Conservation (phyloP, 202 grass and related monocot genomes). For the Panicum hallii region DNA sequence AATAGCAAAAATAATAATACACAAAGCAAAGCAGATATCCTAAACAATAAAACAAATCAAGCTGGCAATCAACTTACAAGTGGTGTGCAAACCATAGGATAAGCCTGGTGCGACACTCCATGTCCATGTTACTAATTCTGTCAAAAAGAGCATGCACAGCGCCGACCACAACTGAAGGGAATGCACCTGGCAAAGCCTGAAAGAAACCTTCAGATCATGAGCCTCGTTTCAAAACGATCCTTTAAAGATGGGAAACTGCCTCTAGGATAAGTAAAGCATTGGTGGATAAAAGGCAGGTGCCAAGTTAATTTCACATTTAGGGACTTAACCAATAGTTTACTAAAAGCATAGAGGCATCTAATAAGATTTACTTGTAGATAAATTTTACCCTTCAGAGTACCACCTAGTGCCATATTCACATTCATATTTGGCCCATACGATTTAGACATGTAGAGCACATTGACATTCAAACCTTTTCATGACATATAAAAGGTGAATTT, state of each 20-base stretch:
- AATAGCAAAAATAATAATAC: neutral
- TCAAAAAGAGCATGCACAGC: conserved; percentile 98
- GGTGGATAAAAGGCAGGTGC: neutral
- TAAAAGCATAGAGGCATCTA: conserved; percentile 1
- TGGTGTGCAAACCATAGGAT: conserved; percentile 99
- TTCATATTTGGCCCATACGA: neutral
- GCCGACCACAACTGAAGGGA: conserved; percentile 94
- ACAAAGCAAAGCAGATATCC: conserved; percentile 8
- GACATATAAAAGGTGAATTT: neutral
- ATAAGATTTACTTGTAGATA: neutral
- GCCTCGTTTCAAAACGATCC: neutral
- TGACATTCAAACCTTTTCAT: neutral
- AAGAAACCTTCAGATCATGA: conserved; percentile 51
- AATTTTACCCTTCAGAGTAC: neutral
- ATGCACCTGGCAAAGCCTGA: conserved; percentile 95
- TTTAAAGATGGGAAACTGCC: neutral
- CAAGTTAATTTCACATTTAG: neutral
- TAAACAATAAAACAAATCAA: conserved; percentile 22
- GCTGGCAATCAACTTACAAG: conserved; percentile 70
- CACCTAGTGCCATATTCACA: neutral
- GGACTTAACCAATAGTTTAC: neutral
- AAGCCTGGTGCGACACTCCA: conserved; percentile 91
- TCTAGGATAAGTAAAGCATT: neutral
- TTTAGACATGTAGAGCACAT: neutral
- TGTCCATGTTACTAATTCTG: conserved; percentile 94